Evolutionary conservation across 2,329 filamentous ascomycete genomes (phyloP).

Genomic region (Fusarium protoensiforme): DNA sequence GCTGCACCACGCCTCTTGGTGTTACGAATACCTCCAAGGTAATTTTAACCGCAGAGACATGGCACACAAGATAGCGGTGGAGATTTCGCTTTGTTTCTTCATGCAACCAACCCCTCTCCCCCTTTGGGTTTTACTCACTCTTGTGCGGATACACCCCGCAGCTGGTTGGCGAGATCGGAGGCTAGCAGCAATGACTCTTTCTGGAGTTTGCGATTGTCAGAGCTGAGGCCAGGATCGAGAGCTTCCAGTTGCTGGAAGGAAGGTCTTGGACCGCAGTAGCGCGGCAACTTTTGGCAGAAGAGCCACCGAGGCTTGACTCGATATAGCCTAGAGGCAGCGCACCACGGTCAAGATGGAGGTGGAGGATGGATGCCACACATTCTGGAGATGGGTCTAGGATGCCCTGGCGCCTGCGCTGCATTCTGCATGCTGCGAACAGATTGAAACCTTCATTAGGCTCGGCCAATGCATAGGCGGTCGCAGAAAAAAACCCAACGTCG

Average conservation of each 20-base stretch:
- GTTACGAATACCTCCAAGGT: constrained; percentile 42
- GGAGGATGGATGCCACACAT: constrained; percentile 10
- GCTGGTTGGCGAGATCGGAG: constrained; percentile 41
- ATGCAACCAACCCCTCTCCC: constrained; percentile 21
- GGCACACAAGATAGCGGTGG: constrained; percentile 35
- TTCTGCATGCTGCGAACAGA: constrained; percentile 38
- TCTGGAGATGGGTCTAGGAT: constrained; percentile 18
- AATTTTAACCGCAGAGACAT: constrained; percentile 34
- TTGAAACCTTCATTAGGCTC: constrained; percentile 11
- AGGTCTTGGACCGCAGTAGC: constrained; percentile 40
- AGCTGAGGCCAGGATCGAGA: constrained; percentile 24
- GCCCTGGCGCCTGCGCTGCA: constrained; percentile 24
- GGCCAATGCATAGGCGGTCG: background rate
- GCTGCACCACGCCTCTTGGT: constrained; percentile 15
- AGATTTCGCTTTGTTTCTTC: constrained; percentile 17
- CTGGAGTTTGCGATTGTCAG: constrained; percentile 3
- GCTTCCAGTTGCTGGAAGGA: constrained; percentile 42
- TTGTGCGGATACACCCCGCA: constrained; percentile 28
- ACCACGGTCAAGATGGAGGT: constrained; percentile 7
- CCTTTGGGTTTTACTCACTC: constrained; percentile 17
- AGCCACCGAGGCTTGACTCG: constrained; percentile 34
- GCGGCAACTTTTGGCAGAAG: constrained; percentile 22
- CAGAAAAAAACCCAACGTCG: background rate
- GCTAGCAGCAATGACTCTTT: constrained; percentile 39
- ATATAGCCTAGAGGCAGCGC: constrained; percentile 27